Evolutionary conservation across 192 early-diverging fungal species (phyloP).

Genomic region (Pilobolus umbonatus): DNA sequence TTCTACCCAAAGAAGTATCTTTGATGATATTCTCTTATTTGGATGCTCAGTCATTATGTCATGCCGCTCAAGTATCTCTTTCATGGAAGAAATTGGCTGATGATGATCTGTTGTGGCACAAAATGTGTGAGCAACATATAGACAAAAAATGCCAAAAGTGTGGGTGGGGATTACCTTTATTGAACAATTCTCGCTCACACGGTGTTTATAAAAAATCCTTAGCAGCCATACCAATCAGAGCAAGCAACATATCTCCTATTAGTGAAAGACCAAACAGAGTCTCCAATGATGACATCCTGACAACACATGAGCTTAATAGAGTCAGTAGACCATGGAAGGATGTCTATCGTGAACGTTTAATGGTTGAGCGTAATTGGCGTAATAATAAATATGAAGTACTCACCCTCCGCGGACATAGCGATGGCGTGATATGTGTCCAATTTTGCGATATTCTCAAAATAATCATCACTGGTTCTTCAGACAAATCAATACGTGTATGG

Average conservation of each 20-base stretch:
- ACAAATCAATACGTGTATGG: constrained; percentile 83
- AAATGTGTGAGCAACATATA: constrained; percentile 98
- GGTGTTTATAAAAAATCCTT: constrained; percentile 39
- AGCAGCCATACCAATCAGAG: neutral
- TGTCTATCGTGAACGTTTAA: constrained; percentile 86
- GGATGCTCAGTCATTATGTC: constrained; percentile 87
- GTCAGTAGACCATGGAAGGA: constrained; percentile 81
- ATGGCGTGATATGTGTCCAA: constrained; percentile 80
- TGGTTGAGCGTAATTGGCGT: constrained; percentile 92
- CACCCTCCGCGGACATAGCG: constrained; percentile 63
- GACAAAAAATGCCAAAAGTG: constrained; percentile 93
- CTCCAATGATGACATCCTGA: too few species aligned
- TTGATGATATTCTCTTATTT: constrained; percentile 83
- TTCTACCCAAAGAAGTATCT: constrained; percentile 74
- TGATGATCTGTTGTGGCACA: constrained; percentile 92
- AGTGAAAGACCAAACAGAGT: neutral
- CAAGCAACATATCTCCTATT: neutral
- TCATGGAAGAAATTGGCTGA: constrained; percentile 82
- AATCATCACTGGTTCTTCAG: constrained; percentile 82
- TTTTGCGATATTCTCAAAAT: constrained; percentile 71
- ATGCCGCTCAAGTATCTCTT: constrained; percentile 81
- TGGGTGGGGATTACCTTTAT: constrained; percentile 90
- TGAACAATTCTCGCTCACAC: constrained; percentile 36
- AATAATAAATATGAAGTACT: constrained; percentile 60
- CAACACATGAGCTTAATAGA: neutral